Base-by-base conservation (phyloP, 176 grass and related monocot genomes). In the Rhynchospora pubera region DNA sequence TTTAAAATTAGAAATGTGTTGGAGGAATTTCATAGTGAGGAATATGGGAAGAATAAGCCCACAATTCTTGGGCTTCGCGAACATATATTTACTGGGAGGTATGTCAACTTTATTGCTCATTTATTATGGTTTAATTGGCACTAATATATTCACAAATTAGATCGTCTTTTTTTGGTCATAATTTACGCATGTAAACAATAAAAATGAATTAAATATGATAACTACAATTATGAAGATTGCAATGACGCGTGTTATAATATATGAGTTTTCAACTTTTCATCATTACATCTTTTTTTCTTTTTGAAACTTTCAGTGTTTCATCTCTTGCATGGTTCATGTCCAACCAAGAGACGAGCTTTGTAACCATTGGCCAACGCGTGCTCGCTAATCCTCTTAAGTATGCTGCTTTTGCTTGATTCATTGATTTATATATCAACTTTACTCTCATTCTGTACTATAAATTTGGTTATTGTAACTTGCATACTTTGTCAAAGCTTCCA, bases 281-380 rank as follows among this genome's bases (percentile, higher is more conserved):
- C 15, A 70, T 68, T 70, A 82, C 26, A 16, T 77, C n/a, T n/a
- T n/a, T 18, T 28, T 79, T 53, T 16, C 88, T 23, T 91, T 45
- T 69, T 86, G 22, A 57, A 50, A 24, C 28, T 94, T 68, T 16
- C 85, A 95, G 96, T 91, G 91, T 99, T 95, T 99, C 96, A 28
- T 99, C 96, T 43, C 91, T 99, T 80, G 93, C 96, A 63, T 99
- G 96, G 96, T 99, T 99, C 85, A 99, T 99, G 96, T 99, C 93
- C 56, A 99, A 99, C 74, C 96, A 99, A 89, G 96, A 99, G 85
- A 99, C 80, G 39, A 99, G 96, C 81, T 99, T 99, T 87, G 96
- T 99, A 73, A 99, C 93, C 11, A 99, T 99, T 67, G 96, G 96
- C 46, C 96, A 99, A 86, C 77, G 96, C 23, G 86, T 99, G 84